Base-by-base conservation (phyloP, 306 rosid species). In the Quercus robur region DNA sequence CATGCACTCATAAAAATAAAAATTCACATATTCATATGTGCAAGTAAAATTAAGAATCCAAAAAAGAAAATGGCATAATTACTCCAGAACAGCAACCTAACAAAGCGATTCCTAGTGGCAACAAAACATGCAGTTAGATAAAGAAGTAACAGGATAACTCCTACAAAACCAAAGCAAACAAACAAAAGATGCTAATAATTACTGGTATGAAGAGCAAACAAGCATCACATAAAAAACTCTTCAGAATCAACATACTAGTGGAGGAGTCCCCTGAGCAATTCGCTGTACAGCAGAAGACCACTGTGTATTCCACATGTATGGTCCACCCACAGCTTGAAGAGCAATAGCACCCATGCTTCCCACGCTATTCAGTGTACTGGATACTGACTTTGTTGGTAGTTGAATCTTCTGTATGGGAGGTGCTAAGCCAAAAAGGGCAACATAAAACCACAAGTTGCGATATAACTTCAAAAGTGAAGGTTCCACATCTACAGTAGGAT, bases 241-340 rank as follows among this genome's bases (percentile, higher is more conserved):
- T 68, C 30, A 71, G 44, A 55, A 71, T 46, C 46, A 82, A 89
- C 99, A 90, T 91, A 95, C 99, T 46, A 95, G 96, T 75, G 99
- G 96, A 86, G 99, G 99, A 79, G 99, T 95, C 81, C 99, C 99
- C 80, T 84, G 98, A 71, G 99, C 91, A 85, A 95, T 95, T 68
- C 80, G 81, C 84, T 85, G 94, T 76, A 93, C 99, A 79, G 99
- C 96, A 81, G 90, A 83, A 85, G 90, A 89, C 98, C 99, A 95
- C 78, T 86, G 90, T 33, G 71, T 33, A 83, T 91, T 93, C 99
- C 99, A 95, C 97, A 95, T 87, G 84, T 95, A 95, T 66, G 99
- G 99, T 76, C 99, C 99, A 78, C 88, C 89, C 57, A 95, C 97
- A 62, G 99, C 96, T 84, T 95, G 97, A 77, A 95, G 96, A 75